A percentile compares a stretch with the other conserved stretches of the same genome.
Evolutionary conservation across 2,329 filamentous ascomycete genomes (phyloP).

Genomic region (Daldinia sp.): DNA sequence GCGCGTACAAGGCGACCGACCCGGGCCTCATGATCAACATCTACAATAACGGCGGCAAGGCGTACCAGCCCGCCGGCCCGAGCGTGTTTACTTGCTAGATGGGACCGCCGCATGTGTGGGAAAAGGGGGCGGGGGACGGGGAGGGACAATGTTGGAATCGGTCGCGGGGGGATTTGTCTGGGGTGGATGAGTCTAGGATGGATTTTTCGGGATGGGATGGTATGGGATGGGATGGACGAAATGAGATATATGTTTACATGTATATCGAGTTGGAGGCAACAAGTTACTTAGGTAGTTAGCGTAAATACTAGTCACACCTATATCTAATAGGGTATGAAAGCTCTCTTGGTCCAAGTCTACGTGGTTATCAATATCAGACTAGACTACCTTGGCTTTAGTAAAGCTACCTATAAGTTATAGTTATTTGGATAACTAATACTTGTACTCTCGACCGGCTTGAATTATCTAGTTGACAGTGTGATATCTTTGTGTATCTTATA

Average conservation of each 20-base stretch:
- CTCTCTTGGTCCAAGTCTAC: neutral
- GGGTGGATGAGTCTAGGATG: neutral
- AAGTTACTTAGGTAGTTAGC: neutral
- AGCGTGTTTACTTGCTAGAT: constrained; percentile 38
- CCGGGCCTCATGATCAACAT: constrained; percentile 52
- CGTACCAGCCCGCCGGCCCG: constrained; percentile 46
- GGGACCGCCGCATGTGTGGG: no score
- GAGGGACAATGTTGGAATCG: no score
- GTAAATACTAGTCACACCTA: neutral
- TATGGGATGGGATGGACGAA: neutral
- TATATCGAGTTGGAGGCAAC: neutral
- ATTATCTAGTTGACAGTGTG: no score
- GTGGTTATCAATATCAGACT: neutral
- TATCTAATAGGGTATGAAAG: neutral
- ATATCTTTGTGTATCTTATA: neutral
- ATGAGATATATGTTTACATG: neutral
- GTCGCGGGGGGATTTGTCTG: no score
- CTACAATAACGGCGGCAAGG: constrained; percentile 50
- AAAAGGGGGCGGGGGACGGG: no score
- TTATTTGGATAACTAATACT: neutral
- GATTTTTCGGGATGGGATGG: neutral
- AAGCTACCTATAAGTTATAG: neutral
- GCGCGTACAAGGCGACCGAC: constrained; percentile 55
- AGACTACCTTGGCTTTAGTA: neutral
- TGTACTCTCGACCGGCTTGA: neutral